Conservation (phyloP, 1,284 basidiomycete species). For the Puccinia novopanici region DNA sequence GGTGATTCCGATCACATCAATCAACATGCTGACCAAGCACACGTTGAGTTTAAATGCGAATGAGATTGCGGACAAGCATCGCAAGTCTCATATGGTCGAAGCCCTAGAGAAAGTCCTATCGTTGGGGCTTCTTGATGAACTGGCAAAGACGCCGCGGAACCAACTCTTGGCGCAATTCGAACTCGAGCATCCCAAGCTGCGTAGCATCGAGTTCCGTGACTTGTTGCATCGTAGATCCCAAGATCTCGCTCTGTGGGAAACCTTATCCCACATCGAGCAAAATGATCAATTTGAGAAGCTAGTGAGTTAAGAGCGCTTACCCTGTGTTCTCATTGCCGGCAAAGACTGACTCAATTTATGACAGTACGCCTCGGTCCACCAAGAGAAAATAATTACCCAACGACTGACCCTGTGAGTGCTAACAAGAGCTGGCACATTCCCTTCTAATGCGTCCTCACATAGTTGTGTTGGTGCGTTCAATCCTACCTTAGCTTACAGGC, state of each 20-base stretch:
- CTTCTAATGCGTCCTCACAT: not conserved
- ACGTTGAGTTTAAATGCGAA: slow-evolving; percentile 70
- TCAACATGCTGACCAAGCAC: slow-evolving; percentile 70
- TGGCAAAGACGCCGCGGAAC: slow-evolving; percentile 55
- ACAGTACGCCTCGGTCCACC: slow-evolving; percentile 9
- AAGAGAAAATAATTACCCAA: slow-evolving; percentile 19
- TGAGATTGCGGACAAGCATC: slow-evolving; percentile 68
- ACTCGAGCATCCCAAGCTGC: slow-evolving; percentile 76
- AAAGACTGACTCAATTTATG: not conserved
- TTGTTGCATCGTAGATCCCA: slow-evolving; percentile 68
- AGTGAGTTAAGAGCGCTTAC: not conserved
- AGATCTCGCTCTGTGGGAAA: slow-evolving; percentile 62
- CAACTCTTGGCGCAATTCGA: slow-evolving; percentile 53
- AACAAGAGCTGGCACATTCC: slow-evolving; percentile 3
- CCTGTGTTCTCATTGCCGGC: not conserved
- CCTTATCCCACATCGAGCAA: slow-evolving; percentile 52
- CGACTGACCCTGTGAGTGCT: slow-evolving; percentile 64
- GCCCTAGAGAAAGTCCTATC: slow-evolving; percentile 59
- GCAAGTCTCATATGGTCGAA: slow-evolving; percentile 68
- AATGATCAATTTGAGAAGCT: slow-evolving; percentile 32
- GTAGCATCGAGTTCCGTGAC: slow-evolving; percentile 90
- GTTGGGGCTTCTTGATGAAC: slow-evolving; percentile 62
- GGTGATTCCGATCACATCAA: slow-evolving; percentile 71
- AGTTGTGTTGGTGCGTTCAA: not conserved
- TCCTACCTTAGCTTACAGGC: slow-evolving; percentile 15